Evolutionary conservation across 2,329 filamentous ascomycete genomes (phyloP).

Genomic region (Ophiosphaerella korrae): DNA sequence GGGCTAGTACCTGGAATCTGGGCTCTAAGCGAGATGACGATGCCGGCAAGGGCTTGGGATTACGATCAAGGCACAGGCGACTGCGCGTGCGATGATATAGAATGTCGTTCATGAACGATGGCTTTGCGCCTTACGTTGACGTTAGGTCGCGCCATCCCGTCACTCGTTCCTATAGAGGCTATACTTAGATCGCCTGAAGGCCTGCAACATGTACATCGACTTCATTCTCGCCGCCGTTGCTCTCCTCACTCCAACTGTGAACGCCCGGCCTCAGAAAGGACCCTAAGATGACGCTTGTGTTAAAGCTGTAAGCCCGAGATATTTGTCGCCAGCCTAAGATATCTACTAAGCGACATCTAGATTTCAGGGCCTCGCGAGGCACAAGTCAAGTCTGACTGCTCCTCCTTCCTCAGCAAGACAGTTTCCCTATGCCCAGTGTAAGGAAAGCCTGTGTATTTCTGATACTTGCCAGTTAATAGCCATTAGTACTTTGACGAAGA

Average conservation of each 20-base stretch:
- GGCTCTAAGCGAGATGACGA: constrained; percentile 1
- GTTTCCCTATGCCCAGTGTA: neutral
- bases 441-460: neutral
- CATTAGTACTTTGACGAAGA: neutral
- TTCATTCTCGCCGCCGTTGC: neutral
- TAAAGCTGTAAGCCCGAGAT: neutral
- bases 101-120: neutral
- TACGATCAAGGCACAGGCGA: neutral
- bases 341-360: neutral
- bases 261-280: neutral
- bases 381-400: neutral
- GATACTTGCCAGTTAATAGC: neutral
- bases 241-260: neutral
- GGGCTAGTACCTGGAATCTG: neutral
- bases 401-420: neutral
- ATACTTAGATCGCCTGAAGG: neutral
- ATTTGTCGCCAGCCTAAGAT: neutral
- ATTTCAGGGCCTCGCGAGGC: too few species aligned
- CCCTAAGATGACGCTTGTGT: neutral
- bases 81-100: too few species aligned
- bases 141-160: neutral
- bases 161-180: neutral
- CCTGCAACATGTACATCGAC: neutral
- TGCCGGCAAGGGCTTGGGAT: neutral
- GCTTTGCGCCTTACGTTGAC: neutral